Evolutionary conservation across 345 rosid species (phyloP), one percentile per base, ranked within the genome.

Genomic region (Psidium friedrichsthalianum): DNA sequence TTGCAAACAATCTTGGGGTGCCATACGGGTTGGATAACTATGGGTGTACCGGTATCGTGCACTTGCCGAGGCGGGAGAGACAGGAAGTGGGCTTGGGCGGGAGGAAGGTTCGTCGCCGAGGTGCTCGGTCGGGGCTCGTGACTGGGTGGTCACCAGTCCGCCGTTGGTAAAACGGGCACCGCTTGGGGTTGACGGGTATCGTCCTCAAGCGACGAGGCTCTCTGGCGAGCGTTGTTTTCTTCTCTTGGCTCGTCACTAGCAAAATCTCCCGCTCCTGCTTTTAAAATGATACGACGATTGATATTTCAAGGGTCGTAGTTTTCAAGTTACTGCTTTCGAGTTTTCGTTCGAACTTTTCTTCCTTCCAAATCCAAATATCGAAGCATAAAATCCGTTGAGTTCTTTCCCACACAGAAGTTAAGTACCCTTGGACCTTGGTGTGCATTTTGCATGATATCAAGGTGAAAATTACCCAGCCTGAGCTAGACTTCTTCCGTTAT

Each of bases 191-290:
- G n/a, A n/a, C n/a, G n/a, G n/a, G n/a, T n/a, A n/a, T n/a, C n/a
- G n/a, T n/a, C n/a, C n/a, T n/a, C n/a, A n/a, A n/a, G n/a, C n/a
- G 51, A 86, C 91, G 47, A 86, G 86, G 56, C 94, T 93, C 87
- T 86, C 90, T 0, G 86, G 86, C 51, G 55, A 92, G 93, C n/a
- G 88, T 93, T 83, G 8, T 27, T 54, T 1, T 1, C 7, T 57
- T 20, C 22, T 29, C 22, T 15, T 29, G 42, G 42, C 42, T 64
- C 42, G 20, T n/a, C 76, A 7, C 44, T 64, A 32, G 76, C 21
- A 64, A 32, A n/a, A n/a, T n/a, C n/a, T 16, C 44, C 29, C 42
- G 42, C 1, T 29, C 22, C 11, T 29, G 76, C 74, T 61, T 29
- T 29, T 61, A 61, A 54, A 32, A 64, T 64, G 42, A 64, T 29